Base-by-base conservation (phyloP, 129 eudicot genomes). In the Chrysanthemum lavandulifolium region DNA sequence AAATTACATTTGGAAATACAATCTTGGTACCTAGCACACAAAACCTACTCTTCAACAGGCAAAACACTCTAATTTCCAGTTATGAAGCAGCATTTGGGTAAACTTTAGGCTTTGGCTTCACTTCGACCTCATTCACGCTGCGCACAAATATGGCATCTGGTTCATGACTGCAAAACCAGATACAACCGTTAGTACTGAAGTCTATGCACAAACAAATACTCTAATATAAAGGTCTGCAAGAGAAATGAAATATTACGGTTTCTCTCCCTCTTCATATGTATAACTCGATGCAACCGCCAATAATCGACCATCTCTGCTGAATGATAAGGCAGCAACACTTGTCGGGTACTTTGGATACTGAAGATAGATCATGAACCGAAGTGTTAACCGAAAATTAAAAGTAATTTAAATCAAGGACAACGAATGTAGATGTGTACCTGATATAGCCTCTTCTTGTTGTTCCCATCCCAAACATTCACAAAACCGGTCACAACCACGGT, bases 391-490 rank as follows among this genome's bases (percentile, higher is more conserved):
- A 11, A 8, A 45, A 8, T 6, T 0, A 36, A 6, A 64, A 36
- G 47, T 62, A 15, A 62, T 29, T 29, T 13, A 12, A 13, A 62
- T 45, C 47, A 40, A 43, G 29, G 18, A 9, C 15, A 43, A 0
- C 27, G 18, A 65, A 43, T 65, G 43, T 25, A 19, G 52, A 67
- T 4, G 21, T 15, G 29, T 73, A 88, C 95, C 96, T 88, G 97
- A 74, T 88, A 92, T 53, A 92, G 70, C 76, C 97, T 84, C 89
- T 89, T 92, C 77, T 92, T 92, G 79, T 92, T 89, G 85, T 85
- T 89, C 29, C 96, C 97, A 66, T 92, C 97, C 96, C 97, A 89
- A 71, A 89, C 86, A 58, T 89, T 92, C 10, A 92, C 97, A 80
- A 68, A 84, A 59, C 97, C 97, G 80, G 80, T 92, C 94, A 56